Conservation (phyloP, 345 rosid species). For the Fremontodendron californicum region DNA sequence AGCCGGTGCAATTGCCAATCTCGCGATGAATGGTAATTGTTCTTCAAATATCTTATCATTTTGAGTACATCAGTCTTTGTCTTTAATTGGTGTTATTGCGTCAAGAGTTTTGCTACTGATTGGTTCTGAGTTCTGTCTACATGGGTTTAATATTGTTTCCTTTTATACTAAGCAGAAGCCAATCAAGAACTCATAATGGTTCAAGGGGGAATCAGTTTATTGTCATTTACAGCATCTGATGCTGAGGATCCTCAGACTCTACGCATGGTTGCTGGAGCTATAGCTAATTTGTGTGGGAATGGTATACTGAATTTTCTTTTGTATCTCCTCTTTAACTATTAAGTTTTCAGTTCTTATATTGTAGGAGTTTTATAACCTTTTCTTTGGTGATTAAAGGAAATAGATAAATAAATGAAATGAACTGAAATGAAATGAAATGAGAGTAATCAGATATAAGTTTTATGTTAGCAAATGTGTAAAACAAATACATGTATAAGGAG, state of each 20-base stretch:
- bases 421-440: neutral
- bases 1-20: conserved; percentile 98
- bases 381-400: too few relatives aligned
- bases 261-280: conserved; percentile 99
- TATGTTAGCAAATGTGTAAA: neutral
- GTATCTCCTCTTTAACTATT: too few relatives aligned
- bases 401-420: neutral
- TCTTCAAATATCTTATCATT: neutral
- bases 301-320: conserved; percentile 48
- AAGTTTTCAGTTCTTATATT: neutral
- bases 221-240: conserved; percentile 76
- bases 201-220: conserved; percentile 87
- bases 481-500: neutral
- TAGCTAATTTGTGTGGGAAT: conserved; percentile 96
- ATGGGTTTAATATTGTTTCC: conserved; percentile 4
- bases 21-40: conserved; percentile 90
- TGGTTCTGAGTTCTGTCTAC: neutral
- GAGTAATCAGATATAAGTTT: conserved; percentile 7
- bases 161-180: conserved; percentile 53
- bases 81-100: neutral
- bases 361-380: conserved; percentile 21
- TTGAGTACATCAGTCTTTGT: neutral
- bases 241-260: conserved; percentile 88
- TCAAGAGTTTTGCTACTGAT: conserved; percentile 7
- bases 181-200: conserved; percentile 94